Evolutionary conservation across 1,139 yeast genomes (phyloP), one percentile per base, ranked within the genome.

Genomic region (Yamadazyma taylorii): DNA sequence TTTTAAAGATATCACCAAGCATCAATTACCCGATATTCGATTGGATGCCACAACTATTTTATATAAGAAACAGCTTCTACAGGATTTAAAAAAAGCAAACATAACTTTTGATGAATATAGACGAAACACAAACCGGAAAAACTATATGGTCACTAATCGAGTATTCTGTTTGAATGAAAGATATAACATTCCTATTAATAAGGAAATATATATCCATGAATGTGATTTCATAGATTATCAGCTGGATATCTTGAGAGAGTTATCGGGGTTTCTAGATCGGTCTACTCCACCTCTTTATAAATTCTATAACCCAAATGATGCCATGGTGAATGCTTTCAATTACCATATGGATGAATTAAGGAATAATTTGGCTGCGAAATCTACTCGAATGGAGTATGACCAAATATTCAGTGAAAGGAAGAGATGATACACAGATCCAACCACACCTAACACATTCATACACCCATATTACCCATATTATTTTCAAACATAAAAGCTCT

Each of bases 191-290:
- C 39, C 39, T 9, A 11, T n/a, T 1, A 17, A 34, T 23, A 31
- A 17, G 13, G 17, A 30, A 5, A 32, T 45, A 4, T 34, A 31
- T 30, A 37, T 48, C 17, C 52, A 48, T 26, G 50, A 46, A 24
- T 32, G 45, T 34, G 52, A 48, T 27, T 48, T 42, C 24, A 16
- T 33, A 4, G 37, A 40, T 15, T 48, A 38, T 30, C 42, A 39
- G 25, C 51, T 47, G 51, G 33, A 41, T 3, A 21, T 14, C 3
- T 28, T 46, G 21, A n/a, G 12, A 11, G 13, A 5, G 4, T 8
- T 47, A 2, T 30, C 43, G 1, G 24, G 32, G 4, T 12, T 28
- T 10, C 9, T 42, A 7, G 24, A 23, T 1, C 45, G 32, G 10
- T 32, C 34, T 3, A 22, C 22, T 9, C 46, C 42, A 0, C 30